Evolutionary conservation across 2,329 filamentous ascomycete genomes (phyloP).

Genomic region (Rutstroemia sp.): DNA sequence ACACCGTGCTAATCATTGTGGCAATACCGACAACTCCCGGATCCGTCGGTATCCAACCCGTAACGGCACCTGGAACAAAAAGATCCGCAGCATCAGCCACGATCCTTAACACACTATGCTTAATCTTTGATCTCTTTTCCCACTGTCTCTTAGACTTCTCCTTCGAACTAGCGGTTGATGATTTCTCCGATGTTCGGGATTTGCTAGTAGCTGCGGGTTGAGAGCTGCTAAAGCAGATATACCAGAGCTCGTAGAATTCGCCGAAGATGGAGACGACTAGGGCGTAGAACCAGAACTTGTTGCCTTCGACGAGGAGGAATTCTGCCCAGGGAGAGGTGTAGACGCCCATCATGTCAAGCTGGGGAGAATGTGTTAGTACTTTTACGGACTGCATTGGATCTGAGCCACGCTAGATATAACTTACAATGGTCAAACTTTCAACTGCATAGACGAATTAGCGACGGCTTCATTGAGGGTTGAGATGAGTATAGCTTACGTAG

Average conservation of each 20-base stretch:
- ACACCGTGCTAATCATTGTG: constrained; percentile 54
- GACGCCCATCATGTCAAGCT: constrained; percentile 43
- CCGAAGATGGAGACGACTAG: constrained; percentile 36
- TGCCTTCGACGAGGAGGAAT: constrained; percentile 49
- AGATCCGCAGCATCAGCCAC: constrained; percentile 55
- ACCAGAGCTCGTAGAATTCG: constrained; percentile 18
- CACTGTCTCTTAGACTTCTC: neutral
- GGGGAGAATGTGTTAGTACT: neutral
- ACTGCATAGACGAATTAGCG: constrained; percentile 25
- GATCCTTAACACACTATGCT: constrained; percentile 25
- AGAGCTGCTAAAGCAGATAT: neutral
- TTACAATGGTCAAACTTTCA: constrained; percentile 55
- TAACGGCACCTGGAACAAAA: constrained; percentile 48
- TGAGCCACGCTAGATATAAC: constrained; percentile 27
- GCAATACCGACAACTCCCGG: constrained; percentile 46
- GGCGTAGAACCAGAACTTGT: constrained; percentile 62
- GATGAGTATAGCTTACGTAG: constrained; percentile 29
- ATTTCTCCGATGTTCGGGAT: neutral
- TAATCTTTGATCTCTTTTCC: neutral
- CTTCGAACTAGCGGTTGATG: neutral
- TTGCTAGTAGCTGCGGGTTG: neutral
- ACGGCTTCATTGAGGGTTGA: too few relatives aligned
- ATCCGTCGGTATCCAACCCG: constrained; percentile 52
- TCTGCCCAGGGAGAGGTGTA: constrained; percentile 36
- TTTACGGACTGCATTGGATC: neutral